Conservation (phyloP, 2,329 filamentous ascomycete species). For the Ciborinia camelliae region DNA sequence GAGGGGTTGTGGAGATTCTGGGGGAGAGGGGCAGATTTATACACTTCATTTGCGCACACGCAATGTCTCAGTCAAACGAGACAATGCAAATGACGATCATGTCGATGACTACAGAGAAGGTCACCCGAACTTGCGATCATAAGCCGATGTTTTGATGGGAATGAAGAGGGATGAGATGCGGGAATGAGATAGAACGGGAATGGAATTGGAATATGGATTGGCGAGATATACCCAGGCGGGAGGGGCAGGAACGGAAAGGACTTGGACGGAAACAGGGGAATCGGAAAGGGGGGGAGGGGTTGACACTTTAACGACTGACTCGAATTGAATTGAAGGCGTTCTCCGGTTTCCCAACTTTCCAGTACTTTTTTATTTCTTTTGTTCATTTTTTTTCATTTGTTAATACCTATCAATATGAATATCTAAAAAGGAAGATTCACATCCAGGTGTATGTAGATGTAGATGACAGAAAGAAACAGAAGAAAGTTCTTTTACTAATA, state of each 20-base stretch:
- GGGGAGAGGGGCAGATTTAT: background rate
- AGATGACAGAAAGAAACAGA: no score
- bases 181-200: background rate
- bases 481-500: no score
- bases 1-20: constrained; percentile 12
- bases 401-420: no score
- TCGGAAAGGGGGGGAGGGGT: background rate
- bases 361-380: no score
- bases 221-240: background rate
- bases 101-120: background rate
- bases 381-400: no score
- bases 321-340: background rate
- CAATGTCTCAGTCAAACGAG: background rate
- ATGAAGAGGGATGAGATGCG: background rate
- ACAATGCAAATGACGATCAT: background rate
- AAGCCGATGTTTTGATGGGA: background rate
- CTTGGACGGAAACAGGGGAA: background rate
- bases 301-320: background rate
- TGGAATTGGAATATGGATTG: constrained; percentile 1
- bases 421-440: no score
- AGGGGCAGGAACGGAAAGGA: background rate
- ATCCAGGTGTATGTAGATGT: no score
- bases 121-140: no score
- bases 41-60: background rate
- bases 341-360: background rate